Conservation (phyloP, 1,139 yeast species). For the Kurtzmaniella natalensis region DNA sequence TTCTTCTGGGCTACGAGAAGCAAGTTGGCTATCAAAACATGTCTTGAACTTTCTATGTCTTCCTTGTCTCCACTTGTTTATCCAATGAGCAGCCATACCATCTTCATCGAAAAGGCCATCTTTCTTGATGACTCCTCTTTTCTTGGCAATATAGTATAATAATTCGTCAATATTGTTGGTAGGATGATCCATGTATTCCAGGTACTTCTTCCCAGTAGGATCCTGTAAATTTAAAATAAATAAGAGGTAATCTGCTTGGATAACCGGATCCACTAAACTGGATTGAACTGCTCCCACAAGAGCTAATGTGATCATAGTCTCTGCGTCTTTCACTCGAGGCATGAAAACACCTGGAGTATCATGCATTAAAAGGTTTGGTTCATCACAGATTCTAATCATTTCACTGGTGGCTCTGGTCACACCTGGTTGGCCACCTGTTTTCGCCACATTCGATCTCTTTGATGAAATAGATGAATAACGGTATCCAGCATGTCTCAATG, state of each 20-base stretch:
- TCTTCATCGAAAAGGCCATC: conserved; percentile 40
- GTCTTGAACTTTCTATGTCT: conserved; percentile 29
- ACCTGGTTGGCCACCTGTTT: conserved; percentile 88
- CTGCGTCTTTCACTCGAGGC: conserved; percentile 64
- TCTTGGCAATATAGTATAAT: conserved; percentile 49
- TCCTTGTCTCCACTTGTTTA: conserved; percentile 66
- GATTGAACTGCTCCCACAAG: conserved; percentile 76
- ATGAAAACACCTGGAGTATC: conserved; percentile 94
- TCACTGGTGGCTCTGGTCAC: conserved; percentile 81
- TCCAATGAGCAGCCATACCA: conserved; percentile 67
- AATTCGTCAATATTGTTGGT: conserved; percentile 72
- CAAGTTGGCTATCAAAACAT: conserved; percentile 35
- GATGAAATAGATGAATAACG: conserved; percentile 22
- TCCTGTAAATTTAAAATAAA: conserved; percentile 68
- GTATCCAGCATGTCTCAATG: conserved; percentile 58
- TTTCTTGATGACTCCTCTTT: conserved; percentile 28
- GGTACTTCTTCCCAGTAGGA: conserved; percentile 41
- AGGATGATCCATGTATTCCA: conserved; percentile 51
- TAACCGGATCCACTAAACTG: conserved; percentile 70
- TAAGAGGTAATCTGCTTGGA: conserved; percentile 82
- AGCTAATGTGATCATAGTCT: conserved; percentile 73
- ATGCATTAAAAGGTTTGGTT: conserved; percentile 67
- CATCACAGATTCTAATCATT: conserved; percentile 56
- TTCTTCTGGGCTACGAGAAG: conserved; percentile 25
- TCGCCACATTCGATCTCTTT: conserved; percentile 63